Evolutionary conservation across 495 filamentous ascomycete species (phyloP), one percentile per base, ranked within the genome.

Genomic region (Aspergillus affinis): DNA sequence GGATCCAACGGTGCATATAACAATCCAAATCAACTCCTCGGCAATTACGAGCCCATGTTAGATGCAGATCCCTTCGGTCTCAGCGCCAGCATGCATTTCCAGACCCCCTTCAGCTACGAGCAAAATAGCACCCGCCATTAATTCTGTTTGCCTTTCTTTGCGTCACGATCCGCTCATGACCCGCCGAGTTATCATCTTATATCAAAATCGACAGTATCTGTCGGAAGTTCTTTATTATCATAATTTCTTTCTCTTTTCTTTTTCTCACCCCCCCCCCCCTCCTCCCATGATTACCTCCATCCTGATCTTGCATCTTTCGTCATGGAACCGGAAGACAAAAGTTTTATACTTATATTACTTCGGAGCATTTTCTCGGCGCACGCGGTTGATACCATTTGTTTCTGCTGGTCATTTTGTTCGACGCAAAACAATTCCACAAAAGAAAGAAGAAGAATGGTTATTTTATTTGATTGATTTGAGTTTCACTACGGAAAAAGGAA

Each of bases 1-100:
- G 69, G 71, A 36, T 63, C 71, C 29, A 65, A 74, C 48, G 68
- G 73, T 29, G 69, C 72, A 15, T 81, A 78, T 57, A 71, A 73
- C 44, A 82, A 82, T 61, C 84, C 89, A 77, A 88, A 86, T 27
- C 82, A 71, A 10, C 75, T 91, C 13, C 82, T 95, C 65, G 91
- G 93, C 65, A 84, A 86, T n/a, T 89, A 84, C 67, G 88, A 91
- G 68, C 88, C 90, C 10, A 88, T 89, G 75, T 81, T 94, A 45
- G 92, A 96, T 70, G 88, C 90, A 60, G 92, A 96, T 75, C 91
- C 92, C 9, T 97, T 96, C 66, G 92, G 92, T 18, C 77, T 96
- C 48, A 91, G 88, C 55, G 91, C 92, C 20, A 94, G 90, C 75
- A 95, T 97, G 92, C 90, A 92, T 64, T 97, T 95, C 66, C 92